Evolutionary conservation across 345 rosid species (phyloP).

Genomic region (Mallotus nudiflorus): DNA sequence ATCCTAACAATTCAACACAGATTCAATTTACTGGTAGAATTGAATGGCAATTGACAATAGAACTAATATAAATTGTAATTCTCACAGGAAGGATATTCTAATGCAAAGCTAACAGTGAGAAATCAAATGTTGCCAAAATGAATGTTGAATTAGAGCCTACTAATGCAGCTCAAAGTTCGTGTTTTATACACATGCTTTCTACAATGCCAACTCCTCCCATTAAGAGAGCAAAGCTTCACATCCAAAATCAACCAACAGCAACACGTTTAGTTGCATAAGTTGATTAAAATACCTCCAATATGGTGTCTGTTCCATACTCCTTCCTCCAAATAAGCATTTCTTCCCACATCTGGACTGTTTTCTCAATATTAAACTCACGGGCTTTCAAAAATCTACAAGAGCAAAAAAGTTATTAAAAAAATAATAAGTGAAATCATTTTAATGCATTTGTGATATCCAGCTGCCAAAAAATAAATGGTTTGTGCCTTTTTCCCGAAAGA

Average conservation of each 20-base stretch:
- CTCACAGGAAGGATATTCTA: neutral
- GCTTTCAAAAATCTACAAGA: conserved; percentile 86
- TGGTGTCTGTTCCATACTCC: conserved; percentile 81
- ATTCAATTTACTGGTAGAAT: neutral
- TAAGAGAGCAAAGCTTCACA: neutral
- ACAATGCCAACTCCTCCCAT: neutral
- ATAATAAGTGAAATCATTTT: conserved; percentile 8
- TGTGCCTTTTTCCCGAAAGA: neutral
- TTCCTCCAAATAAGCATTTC: conserved; percentile 97
- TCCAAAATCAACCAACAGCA: neutral
- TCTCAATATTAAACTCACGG: conserved; percentile 74
- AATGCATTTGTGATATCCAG: conserved; percentile 14
- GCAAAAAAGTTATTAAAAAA: neutral
- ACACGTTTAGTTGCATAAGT: neutral
- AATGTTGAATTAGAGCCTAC: neutral
- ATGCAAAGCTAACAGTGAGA: neutral
- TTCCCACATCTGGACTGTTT: conserved; percentile 91
- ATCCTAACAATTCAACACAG: conserved; percentile 48
- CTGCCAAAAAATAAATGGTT: neutral
- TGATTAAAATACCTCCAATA: conserved; percentile 56
- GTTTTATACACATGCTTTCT: neutral
- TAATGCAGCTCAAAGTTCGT: neutral
- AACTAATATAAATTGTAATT: neutral
- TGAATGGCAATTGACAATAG: neutral
- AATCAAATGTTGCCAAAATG: neutral